These are phyloP conservation scores for Reutealis trisperma DNA, from an alignment of 345 rosid species.

Conservation along the genomic window DNA sequence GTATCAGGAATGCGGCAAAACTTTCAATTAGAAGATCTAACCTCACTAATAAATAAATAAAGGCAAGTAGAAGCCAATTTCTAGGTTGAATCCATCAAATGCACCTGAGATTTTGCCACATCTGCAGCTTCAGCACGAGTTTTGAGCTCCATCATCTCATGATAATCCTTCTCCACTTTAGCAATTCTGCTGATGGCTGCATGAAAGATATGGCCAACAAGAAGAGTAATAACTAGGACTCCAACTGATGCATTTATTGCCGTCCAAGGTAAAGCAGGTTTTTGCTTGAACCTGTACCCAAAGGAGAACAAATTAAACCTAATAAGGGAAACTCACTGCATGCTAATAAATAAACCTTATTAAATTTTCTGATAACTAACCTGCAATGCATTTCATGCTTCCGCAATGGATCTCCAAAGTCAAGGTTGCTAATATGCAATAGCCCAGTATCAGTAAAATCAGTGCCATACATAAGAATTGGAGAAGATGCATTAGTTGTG, in stretches of 20 bases:
- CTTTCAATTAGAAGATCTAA: neutral
- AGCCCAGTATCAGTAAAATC: slow-evolving; percentile 65
- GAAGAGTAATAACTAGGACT: slow-evolving; percentile 66
- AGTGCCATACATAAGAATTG: slow-evolving; percentile 80
- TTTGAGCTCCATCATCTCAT: slow-evolving; percentile 75
- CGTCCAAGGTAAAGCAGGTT: slow-evolving; percentile 74
- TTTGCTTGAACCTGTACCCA: slow-evolving; percentile 71
- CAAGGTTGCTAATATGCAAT: slow-evolving; percentile 59
- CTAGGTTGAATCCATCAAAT: neutral
- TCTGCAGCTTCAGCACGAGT: slow-evolving; percentile 98
- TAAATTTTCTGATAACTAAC: slow-evolving; percentile 34
- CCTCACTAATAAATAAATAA: neutral
- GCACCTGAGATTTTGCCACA: slow-evolving; percentile 94
- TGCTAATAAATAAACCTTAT: slow-evolving; percentile 4
- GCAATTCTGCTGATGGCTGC: slow-evolving; percentile 74
- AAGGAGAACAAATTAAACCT: slow-evolving; percentile 14
- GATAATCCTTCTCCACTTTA: slow-evolving; percentile 74
- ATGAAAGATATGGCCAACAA: slow-evolving; percentile 70
- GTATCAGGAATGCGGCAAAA: neutral
- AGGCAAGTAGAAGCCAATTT: neutral
- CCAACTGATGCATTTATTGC: slow-evolving; percentile 66
- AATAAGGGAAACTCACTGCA: slow-evolving; percentile 12
- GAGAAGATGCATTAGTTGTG: slow-evolving; percentile 68
- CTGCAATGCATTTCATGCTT: slow-evolving; percentile 98
- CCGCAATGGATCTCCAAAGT: slow-evolving; percentile 91